Percentiles rank a stretch among this genome's conserved stretches.
These are phyloP conservation scores for Hypoxylon sp. DNA, from an alignment of 2,329 filamentous ascomycete species.

Conservation along the genomic window DNA sequence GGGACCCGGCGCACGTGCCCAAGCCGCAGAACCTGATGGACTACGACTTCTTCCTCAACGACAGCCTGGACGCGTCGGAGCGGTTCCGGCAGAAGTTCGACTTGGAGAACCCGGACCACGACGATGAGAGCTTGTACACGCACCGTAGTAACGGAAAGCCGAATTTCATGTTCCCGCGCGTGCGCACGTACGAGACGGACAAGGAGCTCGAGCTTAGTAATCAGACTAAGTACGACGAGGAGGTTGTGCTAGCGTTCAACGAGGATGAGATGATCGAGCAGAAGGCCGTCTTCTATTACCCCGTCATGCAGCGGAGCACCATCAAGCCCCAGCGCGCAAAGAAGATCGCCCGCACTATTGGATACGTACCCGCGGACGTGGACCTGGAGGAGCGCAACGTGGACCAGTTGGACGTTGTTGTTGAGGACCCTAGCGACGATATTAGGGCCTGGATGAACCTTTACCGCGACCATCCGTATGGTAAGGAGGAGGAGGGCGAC, in stretches of 20 bases:
- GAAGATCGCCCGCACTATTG: slow-evolving; percentile 71
- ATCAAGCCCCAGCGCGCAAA: slow-evolving; percentile 75
- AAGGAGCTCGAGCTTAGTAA: slow-evolving; percentile 71
- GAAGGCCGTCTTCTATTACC: slow-evolving; percentile 77
- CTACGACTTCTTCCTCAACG: slow-evolving; percentile 77
- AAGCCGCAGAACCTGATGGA: slow-evolving; percentile 72
- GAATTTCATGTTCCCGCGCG: slow-evolving; percentile 73
- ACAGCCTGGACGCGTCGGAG: slow-evolving; percentile 62
- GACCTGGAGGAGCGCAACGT: slow-evolving; percentile 63
- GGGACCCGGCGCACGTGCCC: slow-evolving; percentile 69
- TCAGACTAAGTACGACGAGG: slow-evolving; percentile 73
- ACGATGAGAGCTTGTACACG: slow-evolving; percentile 70
- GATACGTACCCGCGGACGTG: slow-evolving; percentile 59
- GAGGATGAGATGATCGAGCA: slow-evolving; percentile 64
- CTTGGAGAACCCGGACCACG: slow-evolving; percentile 68
- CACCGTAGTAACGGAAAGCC: slow-evolving; percentile 61
- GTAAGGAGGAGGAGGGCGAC: slow-evolving; percentile 57
- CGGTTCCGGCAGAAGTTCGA: slow-evolving; percentile 75
- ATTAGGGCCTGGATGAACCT: slow-evolving; percentile 66
- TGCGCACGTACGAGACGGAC: slow-evolving; percentile 76
- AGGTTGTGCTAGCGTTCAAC: slow-evolving; percentile 73
- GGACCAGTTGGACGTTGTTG: slow-evolving; percentile 69
- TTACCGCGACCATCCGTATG: slow-evolving; percentile 69
- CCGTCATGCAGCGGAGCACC: slow-evolving; percentile 74
- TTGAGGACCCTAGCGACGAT: slow-evolving; percentile 70